Evolutionary conservation across 345 rosid species (phyloP), one percentile per base, ranked within the genome.

Genomic region (Raphanus raphanistrum): DNA sequence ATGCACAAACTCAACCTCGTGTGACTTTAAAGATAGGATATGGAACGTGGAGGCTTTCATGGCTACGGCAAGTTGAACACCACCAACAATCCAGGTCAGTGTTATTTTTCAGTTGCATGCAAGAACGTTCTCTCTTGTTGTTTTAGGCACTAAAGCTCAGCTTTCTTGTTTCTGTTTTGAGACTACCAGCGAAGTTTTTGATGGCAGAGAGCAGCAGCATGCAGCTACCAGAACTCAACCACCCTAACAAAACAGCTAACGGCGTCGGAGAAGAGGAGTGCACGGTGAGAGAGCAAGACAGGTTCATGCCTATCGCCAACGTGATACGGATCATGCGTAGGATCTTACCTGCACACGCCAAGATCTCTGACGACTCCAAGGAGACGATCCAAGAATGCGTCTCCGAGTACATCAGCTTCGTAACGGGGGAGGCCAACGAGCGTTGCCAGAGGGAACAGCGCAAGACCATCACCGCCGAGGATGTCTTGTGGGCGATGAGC

Each of bases 331-430:
- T 94, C 82, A 92, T 94, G 97, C 92, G 98, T 15, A 86, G 81
- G 77, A 87, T 92, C 82, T 90, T 92, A 10, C 98, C 98, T 1
- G 78, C 93, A 0, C 97, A 94, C 35, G 98, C 97, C 52, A 94
- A 92, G 81, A 94, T 92, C 76, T 90, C 98, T 0, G 98, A 94
- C 8, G 98, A 94, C 1, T 93, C 98, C 41, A 94, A 94, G 86
- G 98, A 94, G 78, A 92, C 97, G 0, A 86, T 94, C 82, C 98
- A 94, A 76, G 98, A 94, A 83, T 94, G 98, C 27, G 98, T 92
- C 31, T 94, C 98, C 0, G 98, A 92, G 87, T 94, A 82, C 91
- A 94, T 94, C 86, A 94, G 97, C 87, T 92, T 94, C 89, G 83
- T 94, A 74, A 94, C 98, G 0, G 97, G 98, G 0, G 98, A 94